Base-by-base conservation (phyloP, 2,329 filamentous ascomycete genomes). In the Clarireedia sp. region DNA sequence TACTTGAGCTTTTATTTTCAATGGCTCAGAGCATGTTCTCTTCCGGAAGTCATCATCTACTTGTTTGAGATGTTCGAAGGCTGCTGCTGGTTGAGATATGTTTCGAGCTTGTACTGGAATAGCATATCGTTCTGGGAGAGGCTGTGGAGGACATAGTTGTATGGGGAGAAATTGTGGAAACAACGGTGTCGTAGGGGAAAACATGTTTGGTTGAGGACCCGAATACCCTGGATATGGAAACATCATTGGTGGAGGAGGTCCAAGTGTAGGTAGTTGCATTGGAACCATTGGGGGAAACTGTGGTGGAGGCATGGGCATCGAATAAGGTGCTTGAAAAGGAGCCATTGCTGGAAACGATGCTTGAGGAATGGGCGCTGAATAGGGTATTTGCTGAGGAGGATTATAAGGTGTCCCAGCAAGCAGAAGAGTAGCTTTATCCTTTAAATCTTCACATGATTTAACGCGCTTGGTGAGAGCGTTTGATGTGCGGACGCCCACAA, bases 341-440 rank as follows among this genome's bases (percentile, higher is more conserved):
- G 52, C 24, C 24, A 26, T 26, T 26, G 24, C 24, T 2, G 5
- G 24, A 26, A 26, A 26, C 6, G 24, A 7, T 26, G 8, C 24
- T 26, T 26, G 24, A 6, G 24, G 24, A 26, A 26, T 26, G 24
- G 24, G 24, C 24, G 6, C 8, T 7, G 24, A 26, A 26, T 26
- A 7, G 5, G 24, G 29, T 33, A 33, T 12, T 14, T 33, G 29
- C 4, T 33, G 29, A 33, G 8, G 10, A 33, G 29, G 29, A 33
- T 33, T 12, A 12, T 33, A 33, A 33, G 29, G 29, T 33, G 29
- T 33, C 29, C 8, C 29, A 10, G 10, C 29, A 33, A 33, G 29
- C 10, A 33, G 29, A 3, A 48, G 1, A 23, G 48, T 19, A 24
- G 60, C 63, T 41, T 58, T 60, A n/a, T 55, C 23, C 53, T 59